Conservation (phyloP, 1,284 basidiomycete genomes). For the Tilletia walkeri region DNA sequence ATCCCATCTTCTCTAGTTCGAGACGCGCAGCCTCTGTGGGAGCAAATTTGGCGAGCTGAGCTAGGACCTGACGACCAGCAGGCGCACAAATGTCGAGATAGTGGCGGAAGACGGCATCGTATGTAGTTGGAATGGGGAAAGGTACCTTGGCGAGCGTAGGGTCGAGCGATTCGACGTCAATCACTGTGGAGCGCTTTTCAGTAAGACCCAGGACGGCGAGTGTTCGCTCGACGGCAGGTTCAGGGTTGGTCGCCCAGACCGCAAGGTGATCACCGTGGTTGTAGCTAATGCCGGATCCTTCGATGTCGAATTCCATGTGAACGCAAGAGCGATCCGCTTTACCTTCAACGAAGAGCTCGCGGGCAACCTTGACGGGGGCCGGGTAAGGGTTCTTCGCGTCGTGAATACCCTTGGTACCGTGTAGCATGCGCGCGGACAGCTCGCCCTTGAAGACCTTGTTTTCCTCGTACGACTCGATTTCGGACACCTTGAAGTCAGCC, state of each 20-base stretch:
- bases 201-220: conserved; percentile 80
- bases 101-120: conserved; percentile 87
- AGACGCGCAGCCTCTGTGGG: conserved; percentile 75
- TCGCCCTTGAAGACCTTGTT: conserved; percentile 53
- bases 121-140: conserved; percentile 95
- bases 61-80: conserved; percentile 88
- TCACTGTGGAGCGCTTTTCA: conserved; percentile 68
- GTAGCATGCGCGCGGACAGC: conserved; percentile 70
- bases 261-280: conserved; percentile 98
- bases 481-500: conserved; percentile 89
- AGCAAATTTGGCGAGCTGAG: conserved; percentile 80
- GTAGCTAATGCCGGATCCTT: conserved; percentile 94
- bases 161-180: conserved; percentile 87
- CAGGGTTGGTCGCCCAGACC: conserved; percentile 93
- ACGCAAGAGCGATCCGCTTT: conserved; percentile 82
- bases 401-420: conserved; percentile 78
- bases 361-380: conserved; percentile 72
- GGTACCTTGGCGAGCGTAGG: conserved; percentile 97
- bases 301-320: conserved; percentile 89
- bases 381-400: conserved; percentile 96
- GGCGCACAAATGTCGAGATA: conserved; percentile 94
- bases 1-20: conserved; percentile 73
- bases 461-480: conserved; percentile 60
- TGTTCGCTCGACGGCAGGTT: conserved; percentile 83
- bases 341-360: conserved; percentile 76